Conservation (phyloP, 2,329 filamentous ascomycete species). For the Arachnopeziza araneosa region DNA sequence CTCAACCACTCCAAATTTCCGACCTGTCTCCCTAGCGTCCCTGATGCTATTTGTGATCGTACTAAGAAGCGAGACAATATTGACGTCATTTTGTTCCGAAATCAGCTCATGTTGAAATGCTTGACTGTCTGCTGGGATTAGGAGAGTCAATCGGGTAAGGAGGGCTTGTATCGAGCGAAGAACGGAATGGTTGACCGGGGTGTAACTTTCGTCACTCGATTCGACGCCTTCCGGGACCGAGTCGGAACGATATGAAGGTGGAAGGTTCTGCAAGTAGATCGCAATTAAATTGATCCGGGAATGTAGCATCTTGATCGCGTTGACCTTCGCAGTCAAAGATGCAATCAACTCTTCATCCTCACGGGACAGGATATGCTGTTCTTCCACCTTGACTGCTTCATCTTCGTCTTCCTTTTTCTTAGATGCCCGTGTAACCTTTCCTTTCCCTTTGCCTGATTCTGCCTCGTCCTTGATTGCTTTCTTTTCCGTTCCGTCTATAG, state of each 20-base stretch:
- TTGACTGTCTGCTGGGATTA: constrained; percentile 62
- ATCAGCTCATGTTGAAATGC: constrained; percentile 66
- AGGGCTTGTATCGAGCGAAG: constrained; percentile 86
- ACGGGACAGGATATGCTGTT: constrained; percentile 48
- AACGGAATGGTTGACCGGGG: constrained; percentile 55
- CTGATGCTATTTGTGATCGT: constrained; percentile 68
- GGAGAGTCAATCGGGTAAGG: constrained; percentile 73
- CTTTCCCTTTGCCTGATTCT: constrained; percentile 25
- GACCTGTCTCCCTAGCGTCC: constrained; percentile 66
- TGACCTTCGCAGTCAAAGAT: constrained; percentile 76
- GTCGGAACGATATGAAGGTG: constrained; percentile 56
- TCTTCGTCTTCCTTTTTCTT: constrained; percentile 23
- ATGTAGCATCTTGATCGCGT: constrained; percentile 90
- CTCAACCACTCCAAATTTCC: constrained; percentile 61
- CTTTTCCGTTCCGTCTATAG: constrained; percentile 36
- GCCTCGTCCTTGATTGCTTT: constrained; percentile 14
- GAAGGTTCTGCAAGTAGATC: constrained; percentile 70
- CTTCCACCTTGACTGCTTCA: constrained; percentile 37
- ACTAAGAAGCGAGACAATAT: constrained; percentile 70
- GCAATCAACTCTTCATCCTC: constrained; percentile 59
- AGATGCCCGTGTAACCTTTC: constrained; percentile 17
- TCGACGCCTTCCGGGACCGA: constrained; percentile 31
- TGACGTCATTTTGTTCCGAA: constrained; percentile 78
- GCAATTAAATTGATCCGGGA: constrained; percentile 66
- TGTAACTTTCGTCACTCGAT: constrained; percentile 20